Conservation (phyloP, 2,329 filamentous ascomycete species). For the Aspergillus carbonarius region DNA sequence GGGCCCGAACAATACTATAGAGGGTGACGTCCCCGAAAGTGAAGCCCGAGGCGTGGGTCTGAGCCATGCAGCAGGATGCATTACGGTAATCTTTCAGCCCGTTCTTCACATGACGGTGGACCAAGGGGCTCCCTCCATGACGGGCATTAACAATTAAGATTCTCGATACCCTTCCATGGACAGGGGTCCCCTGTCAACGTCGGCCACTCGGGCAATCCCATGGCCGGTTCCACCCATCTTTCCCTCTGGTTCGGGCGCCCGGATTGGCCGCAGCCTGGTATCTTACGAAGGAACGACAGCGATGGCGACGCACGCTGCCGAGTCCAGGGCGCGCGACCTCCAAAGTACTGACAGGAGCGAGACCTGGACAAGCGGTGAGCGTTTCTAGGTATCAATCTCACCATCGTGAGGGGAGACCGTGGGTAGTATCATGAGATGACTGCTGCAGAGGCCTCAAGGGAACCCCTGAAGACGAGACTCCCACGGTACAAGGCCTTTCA, state of each 20-base stretch:
- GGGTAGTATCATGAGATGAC: neutral
- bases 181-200: neutral
- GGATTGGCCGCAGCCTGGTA: neutral
- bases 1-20: neutral
- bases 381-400: neutral
- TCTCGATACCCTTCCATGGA: neutral
- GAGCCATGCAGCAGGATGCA: neutral
- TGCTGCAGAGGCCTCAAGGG: neutral
- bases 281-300: neutral
- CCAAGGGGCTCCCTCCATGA: neutral
- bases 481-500: neutral
- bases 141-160: neutral
- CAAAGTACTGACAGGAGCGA: neutral
- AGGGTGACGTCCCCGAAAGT: slow-evolving; percentile 9
- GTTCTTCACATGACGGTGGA: neutral
- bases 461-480: neutral
- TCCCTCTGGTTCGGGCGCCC: neutral
- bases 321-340: too few relatives aligned
- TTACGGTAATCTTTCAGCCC: slow-evolving; percentile 2
- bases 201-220: slow-evolving; percentile 1
- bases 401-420: neutral
- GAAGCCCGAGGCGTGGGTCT: slow-evolving; percentile 10
- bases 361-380: neutral
- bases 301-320: too few relatives aligned
- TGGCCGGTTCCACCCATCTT: neutral